Evolutionary conservation across 305 asterid species (phyloP).

Genomic region (Plantago coronopus): DNA sequence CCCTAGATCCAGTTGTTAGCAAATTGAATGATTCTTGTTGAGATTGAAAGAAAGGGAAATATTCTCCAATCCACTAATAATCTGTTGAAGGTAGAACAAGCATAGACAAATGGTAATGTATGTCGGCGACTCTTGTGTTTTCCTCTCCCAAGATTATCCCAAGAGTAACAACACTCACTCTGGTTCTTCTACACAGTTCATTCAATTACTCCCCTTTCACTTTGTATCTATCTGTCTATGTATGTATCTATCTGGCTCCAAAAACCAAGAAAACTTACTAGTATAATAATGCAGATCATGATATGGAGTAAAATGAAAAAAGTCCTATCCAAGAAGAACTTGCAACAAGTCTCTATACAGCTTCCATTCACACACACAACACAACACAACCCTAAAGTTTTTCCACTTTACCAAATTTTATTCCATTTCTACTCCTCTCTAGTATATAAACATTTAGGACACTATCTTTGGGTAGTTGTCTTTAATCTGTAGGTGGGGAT

Average conservation of each 20-base stretch:
- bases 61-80: not conserved
- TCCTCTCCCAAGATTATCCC: too few species aligned
- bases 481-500: slow-evolving; percentile 2
- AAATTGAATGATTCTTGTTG: not conserved
- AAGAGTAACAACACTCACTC: not conserved
- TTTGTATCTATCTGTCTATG: not conserved
- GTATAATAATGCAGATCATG: not conserved
- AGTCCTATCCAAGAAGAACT: too few species aligned
- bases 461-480: slow-evolving; percentile 4
- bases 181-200: not conserved
- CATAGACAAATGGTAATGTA: slow-evolving; percentile 5
- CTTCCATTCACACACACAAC: slow-evolving; percentile 10
- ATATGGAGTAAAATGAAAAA: too few species aligned
- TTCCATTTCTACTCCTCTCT: not conserved
- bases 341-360: not conserved
- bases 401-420: slow-evolving; percentile 1
- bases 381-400: slow-evolving; percentile 3
- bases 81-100: not conserved
- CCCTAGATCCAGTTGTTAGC: too few species aligned
- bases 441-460: slow-evolving; percentile 3
- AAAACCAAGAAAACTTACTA: not conserved
- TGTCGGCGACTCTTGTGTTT: slow-evolving; percentile 15
- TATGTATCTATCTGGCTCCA: not conserved
- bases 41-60: not conserved
- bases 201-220: not conserved